These are phyloP conservation scores for Sideroxylon spinosum DNA, from an alignment of 179 eudicot genomes.

Conservation along the genomic window DNA sequence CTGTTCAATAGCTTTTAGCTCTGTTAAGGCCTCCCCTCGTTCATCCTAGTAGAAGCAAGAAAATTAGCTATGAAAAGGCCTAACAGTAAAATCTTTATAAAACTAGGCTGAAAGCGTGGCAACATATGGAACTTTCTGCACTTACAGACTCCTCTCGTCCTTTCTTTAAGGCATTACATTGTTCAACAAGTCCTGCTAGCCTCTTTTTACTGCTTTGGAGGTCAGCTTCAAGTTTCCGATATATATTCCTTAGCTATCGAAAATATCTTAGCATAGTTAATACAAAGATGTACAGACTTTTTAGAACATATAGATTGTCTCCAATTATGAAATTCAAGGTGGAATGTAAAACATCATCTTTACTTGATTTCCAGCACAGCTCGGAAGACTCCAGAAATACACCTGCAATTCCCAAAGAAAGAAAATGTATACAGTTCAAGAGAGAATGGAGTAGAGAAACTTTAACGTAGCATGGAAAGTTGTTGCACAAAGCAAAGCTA, in stretches of 20 bases:
- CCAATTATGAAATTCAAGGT: neutral
- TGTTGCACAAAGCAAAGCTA: neutral
- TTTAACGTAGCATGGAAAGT: neutral
- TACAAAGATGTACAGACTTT: neutral
- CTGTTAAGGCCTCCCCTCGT: constrained; percentile 72
- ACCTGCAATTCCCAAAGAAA: constrained; percentile 40
- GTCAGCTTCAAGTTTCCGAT: constrained; percentile 69
- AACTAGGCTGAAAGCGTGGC: neutral
- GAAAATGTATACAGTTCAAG: neutral
- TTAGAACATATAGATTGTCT: neutral
- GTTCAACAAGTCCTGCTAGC: constrained; percentile 58
- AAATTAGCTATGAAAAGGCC: constrained; percentile 1
- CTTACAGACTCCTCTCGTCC: constrained; percentile 94
- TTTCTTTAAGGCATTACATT: constrained; percentile 65
- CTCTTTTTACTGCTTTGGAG: constrained; percentile 68
- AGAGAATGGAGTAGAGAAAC: constrained; percentile 10
- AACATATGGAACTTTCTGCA: constrained; percentile 11
- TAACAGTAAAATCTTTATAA: neutral
- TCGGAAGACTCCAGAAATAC: constrained; percentile 98
- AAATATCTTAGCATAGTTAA: constrained; percentile 8
- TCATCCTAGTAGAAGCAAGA: constrained; percentile 54
- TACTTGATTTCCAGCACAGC: constrained; percentile 99
- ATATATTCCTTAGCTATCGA: constrained; percentile 70
- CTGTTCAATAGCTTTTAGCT: constrained; percentile 66
- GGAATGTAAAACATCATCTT: constrained; percentile 15